These are phyloP conservation scores for Aspergillus uvarum DNA, from an alignment of 2,329 filamentous ascomycete genomes.

Conservation along the genomic window DNA sequence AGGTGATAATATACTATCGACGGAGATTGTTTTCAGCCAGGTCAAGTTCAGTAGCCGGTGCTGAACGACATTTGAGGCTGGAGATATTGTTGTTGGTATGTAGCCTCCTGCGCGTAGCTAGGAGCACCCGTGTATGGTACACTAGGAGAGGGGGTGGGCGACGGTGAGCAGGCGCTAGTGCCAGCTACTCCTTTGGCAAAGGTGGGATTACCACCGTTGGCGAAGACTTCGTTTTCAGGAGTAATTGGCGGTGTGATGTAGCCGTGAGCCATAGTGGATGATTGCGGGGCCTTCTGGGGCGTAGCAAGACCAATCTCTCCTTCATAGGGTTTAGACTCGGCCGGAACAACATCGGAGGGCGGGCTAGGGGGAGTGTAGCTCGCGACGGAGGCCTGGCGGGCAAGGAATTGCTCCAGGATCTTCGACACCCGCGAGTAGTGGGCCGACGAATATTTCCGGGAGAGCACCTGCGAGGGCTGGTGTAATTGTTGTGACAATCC, in stretches of 20 bases:
- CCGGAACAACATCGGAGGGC: slow-evolving; percentile 35
- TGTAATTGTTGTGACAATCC: slow-evolving; percentile 65
- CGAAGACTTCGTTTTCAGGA: slow-evolving; percentile 45
- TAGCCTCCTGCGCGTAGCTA: slow-evolving; percentile 36
- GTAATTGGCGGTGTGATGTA: slow-evolving; percentile 52
- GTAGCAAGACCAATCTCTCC: slow-evolving; percentile 45
- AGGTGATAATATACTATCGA: slow-evolving; percentile 12
- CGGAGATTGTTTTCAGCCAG: slow-evolving; percentile 3
- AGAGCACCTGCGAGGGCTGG: slow-evolving; percentile 65
- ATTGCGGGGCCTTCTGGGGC: slow-evolving; percentile 40
- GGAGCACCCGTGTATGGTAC: slow-evolving; percentile 39
- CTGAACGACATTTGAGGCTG: slow-evolving; percentile 37
- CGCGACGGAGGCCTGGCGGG: slow-evolving; percentile 59
- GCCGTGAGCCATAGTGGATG: slow-evolving; percentile 40
- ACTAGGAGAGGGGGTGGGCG: slow-evolving; percentile 38
- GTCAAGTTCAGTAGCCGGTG: slow-evolving; percentile 29
- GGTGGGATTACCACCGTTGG: slow-evolving; percentile 35
- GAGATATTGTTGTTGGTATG: slow-evolving; percentile 37
- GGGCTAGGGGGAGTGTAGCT: slow-evolving; percentile 45
- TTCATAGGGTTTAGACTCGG: slow-evolving; percentile 42
- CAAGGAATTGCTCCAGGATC: slow-evolving; percentile 66
- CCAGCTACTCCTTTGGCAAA: slow-evolving; percentile 29
- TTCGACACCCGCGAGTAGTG: slow-evolving; percentile 65
- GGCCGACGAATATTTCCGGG: slow-evolving; percentile 66
- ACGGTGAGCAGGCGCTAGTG: slow-evolving; percentile 36